phyloP scores from a whole-genome alignment of 169 alveolate genomes.

The Eimeria maxima region DNA sequence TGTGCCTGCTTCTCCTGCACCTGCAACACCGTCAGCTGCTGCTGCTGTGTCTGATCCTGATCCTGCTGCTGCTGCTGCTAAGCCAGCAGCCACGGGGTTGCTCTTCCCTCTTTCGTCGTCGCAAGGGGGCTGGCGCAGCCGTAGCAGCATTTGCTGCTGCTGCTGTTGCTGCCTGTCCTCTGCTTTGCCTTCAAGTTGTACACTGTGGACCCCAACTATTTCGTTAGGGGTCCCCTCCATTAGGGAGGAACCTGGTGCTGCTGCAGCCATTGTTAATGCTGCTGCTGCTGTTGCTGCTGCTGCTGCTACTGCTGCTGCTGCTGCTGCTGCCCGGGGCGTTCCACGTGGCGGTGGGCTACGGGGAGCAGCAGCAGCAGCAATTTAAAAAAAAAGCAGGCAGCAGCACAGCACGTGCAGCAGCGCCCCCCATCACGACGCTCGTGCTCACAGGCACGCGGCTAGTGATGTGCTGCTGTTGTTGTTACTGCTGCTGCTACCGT shows the following conservation, averaged over 20 bases:
- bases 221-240: neutral
- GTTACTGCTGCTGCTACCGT: neutral
- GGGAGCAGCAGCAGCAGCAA: slow-evolving; percentile 30
- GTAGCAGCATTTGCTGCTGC: slow-evolving; percentile 9
- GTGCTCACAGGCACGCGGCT: neutral
- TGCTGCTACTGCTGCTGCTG: slow-evolving; percentile 38
- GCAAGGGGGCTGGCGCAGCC: neutral
- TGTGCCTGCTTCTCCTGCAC: neutral
- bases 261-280: slow-evolving; percentile 36
- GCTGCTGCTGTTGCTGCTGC: neutral
- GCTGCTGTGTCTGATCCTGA: neutral
- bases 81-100: neutral
- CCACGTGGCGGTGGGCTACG: slow-evolving; percentile 4
- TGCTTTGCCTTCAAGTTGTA: neutral
- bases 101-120: neutral
- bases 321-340: neutral
- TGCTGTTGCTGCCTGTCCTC: neutral
- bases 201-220: neutral
- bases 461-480: neutral
- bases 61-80: slow-evolving; percentile 25
- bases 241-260: neutral
- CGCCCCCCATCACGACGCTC: slow-evolving; percentile 21
- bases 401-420: slow-evolving; percentile 3
- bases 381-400: neutral
- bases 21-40: neutral